phyloP scores from a whole-genome alignment of 2,329 filamentous ascomycete species.

The Botryotinia convoluta region DNA sequence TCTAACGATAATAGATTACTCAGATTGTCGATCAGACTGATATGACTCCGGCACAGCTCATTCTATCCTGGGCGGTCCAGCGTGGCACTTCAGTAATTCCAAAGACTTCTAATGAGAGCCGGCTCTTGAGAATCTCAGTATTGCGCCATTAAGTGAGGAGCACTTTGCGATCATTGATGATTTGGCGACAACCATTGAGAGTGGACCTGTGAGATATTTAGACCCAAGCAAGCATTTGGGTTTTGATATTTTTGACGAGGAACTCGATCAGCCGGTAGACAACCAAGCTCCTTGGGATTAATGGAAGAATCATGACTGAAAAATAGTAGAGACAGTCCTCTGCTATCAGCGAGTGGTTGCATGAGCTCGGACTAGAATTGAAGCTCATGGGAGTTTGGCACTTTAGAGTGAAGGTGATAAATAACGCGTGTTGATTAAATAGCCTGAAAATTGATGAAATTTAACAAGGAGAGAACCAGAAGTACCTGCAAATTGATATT shows the following conservation, averaged over 20 bases:
- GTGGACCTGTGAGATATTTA: neutral
- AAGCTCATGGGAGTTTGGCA: too few species aligned
- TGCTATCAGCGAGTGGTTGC: neutral
- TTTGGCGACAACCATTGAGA: neutral
- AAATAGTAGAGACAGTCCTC: neutral
- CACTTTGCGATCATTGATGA: neutral
- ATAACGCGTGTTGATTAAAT: rapidly evolving
- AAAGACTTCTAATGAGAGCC: neutral
- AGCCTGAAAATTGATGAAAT: too few species aligned
- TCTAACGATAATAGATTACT: neutral
- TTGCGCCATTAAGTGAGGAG: neutral
- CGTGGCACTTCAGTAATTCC: neutral
- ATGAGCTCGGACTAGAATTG: neutral
- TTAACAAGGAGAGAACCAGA: too few species aligned
- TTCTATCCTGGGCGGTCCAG: neutral
- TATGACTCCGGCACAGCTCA: neutral
- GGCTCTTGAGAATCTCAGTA: neutral
- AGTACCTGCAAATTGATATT: too few species aligned
- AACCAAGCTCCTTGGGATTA: neutral
- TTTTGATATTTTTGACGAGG: neutral
- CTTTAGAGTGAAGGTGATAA: too few species aligned
- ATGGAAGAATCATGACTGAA: too few species aligned
- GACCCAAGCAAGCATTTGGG: neutral
- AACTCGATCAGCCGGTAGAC: neutral
- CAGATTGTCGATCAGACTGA: neutral